phyloP scores from a whole-genome alignment of 148 eudicot species.

The Camellia granthamiana region DNA sequence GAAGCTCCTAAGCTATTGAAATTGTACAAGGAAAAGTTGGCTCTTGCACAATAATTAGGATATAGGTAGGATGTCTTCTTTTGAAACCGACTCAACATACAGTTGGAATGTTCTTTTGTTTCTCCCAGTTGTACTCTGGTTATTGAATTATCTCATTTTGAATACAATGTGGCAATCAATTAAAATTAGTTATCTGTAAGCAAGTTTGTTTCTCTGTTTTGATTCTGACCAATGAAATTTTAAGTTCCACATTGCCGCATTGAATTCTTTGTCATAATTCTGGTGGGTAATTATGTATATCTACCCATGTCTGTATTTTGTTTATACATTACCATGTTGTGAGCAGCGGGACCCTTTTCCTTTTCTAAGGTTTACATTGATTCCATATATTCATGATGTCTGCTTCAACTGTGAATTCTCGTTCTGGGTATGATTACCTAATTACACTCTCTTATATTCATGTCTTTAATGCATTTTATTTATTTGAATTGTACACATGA shows the following conservation, averaged over 20 bases:
- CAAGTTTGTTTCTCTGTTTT: not conserved
- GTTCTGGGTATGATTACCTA: too few species aligned
- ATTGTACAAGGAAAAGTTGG: constrained; percentile 6
- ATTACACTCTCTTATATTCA: too few species aligned
- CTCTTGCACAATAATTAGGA: not conserved
- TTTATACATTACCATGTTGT: too few species aligned
- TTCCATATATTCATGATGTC: too few species aligned
- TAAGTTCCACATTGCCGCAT: not conserved
- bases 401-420: too few species aligned
- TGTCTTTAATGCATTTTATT: too few species aligned
- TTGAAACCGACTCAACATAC: not conserved
- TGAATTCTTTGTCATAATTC: not conserved
- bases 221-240: not conserved
- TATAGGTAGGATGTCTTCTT: not conserved
- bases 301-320: too few species aligned
- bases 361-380: too few species aligned
- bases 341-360: too few species aligned
- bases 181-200: not conserved
- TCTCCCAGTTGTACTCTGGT: too few species aligned
- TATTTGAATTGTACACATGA: too few species aligned
- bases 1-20: constrained; percentile 23
- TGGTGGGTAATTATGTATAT: too few species aligned
- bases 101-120: not conserved
- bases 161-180: not conserved
- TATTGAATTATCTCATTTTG: not conserved